A percentile compares a stretch with the other conserved stretches of the same genome.
phyloP scores from a whole-genome alignment of 1,284 basidiomycete species.

The Leccinum holopus region DNA sequence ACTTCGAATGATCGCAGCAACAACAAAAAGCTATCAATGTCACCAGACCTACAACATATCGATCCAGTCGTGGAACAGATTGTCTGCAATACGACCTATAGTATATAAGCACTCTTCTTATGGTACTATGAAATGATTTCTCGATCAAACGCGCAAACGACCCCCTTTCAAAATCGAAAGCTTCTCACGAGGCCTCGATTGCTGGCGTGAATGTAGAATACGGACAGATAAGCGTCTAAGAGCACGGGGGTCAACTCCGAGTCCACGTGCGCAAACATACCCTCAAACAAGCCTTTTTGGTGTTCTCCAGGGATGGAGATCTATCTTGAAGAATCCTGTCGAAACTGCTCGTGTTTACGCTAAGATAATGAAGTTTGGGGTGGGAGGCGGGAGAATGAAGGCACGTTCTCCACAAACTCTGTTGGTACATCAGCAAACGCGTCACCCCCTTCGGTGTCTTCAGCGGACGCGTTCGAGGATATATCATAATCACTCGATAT shows the following conservation, averaged over 20 bases:
- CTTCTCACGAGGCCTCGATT: conserved; percentile 46
- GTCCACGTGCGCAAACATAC: conserved; percentile 58
- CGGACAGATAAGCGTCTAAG: conserved; percentile 76
- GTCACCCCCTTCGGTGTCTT: neutral
- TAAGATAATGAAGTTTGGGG: conserved; percentile 72
- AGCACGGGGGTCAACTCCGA: conserved; percentile 55
- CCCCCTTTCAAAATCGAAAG: conserved; percentile 40
- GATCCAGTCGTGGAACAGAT: conserved; percentile 4
- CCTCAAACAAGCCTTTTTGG: conserved; percentile 8
- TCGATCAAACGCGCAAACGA: conserved; percentile 48
- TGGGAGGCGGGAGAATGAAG: conserved; percentile 57
- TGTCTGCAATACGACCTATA: conserved; percentile 45
- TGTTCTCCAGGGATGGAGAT: conserved; percentile 9
- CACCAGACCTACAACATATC: conserved; percentile 42
- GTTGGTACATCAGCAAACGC: neutral
- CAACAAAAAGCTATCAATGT: conserved; percentile 51
- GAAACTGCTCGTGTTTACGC: conserved; percentile 71
- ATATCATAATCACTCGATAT: neutral
- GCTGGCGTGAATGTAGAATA: conserved; percentile 65
- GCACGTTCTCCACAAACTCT: conserved; percentile 9
- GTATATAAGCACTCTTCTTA: conserved; percentile 51
- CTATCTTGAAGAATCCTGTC: conserved; percentile 61
- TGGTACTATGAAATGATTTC: conserved; percentile 38
- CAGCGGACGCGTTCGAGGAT: neutral
- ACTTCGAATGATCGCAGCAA: conserved; percentile 55